Evolutionary conservation across 257 asterid genomes (phyloP).

Genomic region (Nicotiana knightiana): DNA sequence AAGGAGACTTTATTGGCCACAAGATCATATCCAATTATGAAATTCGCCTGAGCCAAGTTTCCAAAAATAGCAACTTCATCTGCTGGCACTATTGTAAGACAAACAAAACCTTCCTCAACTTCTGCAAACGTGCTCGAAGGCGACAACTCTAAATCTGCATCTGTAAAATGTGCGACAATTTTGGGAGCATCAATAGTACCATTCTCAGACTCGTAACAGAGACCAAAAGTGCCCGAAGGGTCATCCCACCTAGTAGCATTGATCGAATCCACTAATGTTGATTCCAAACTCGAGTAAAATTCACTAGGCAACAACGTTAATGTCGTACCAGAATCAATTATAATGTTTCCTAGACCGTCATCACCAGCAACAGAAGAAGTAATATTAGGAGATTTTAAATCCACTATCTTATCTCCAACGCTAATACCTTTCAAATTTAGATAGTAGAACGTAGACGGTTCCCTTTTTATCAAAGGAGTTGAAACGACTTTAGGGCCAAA

Average conservation of each 20-base stretch:
- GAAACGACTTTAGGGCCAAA: slow-evolving; percentile 1
- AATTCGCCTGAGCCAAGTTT: slow-evolving; percentile 37
- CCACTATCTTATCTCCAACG: slow-evolving; percentile 10
- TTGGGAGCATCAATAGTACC: not conserved
- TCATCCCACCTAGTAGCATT: not conserved
- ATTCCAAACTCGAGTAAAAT: slow-evolving; percentile 8
- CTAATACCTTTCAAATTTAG: slow-evolving; percentile 4
- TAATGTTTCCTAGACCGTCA: slow-evolving; percentile 24
- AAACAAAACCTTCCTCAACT: not conserved
- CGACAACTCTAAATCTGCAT: slow-evolving; percentile 11
- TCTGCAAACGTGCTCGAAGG: not conserved
- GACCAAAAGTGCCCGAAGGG: not conserved
- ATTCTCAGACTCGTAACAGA: not conserved
- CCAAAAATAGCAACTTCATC: slow-evolving; percentile 32
- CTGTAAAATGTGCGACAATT: slow-evolving; percentile 5
- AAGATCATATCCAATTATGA: slow-evolving; percentile 41
- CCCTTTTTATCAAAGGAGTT: not conserved
- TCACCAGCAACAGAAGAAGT: not conserved
- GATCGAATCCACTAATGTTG: not conserved
- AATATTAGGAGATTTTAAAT: not conserved
- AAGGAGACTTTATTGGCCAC: slow-evolving; percentile 30
- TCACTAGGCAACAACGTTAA: slow-evolving; percentile 1
- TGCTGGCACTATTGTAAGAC: not conserved
- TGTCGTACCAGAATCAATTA: slow-evolving; percentile 46
- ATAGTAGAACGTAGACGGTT: not conserved